These are phyloP conservation scores for Spongispora temasekensis DNA, from an alignment of 1,284 basidiomycete species.

Conservation along the genomic window DNA sequence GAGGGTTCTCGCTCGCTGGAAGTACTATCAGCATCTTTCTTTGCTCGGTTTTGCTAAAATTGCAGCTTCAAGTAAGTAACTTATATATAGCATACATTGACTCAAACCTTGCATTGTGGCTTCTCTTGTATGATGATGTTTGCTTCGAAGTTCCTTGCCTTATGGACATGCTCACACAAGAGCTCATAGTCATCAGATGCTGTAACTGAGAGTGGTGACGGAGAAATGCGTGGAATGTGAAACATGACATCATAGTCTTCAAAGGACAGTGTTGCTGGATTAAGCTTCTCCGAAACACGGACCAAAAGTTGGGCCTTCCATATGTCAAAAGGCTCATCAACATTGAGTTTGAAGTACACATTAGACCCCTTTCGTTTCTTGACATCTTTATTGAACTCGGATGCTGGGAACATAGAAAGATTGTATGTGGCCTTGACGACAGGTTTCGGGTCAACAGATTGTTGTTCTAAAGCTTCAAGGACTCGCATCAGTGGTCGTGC, in stretches of 20 bases:
- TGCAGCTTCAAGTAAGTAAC: not conserved
- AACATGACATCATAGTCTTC: not conserved
- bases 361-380: not conserved
- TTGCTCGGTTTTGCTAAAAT: not conserved
- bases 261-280: not conserved
- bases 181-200: not conserved
- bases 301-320: not conserved
- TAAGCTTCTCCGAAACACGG: not conserved
- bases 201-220: not conserved
- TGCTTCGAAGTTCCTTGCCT: not conserved
- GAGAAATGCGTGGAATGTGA: not conserved
- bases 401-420: not conserved
- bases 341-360: not conserved
- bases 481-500: not conserved
- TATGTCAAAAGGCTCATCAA: not conserved
- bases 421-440: not conserved
- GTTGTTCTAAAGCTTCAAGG: not conserved
- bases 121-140: not conserved
- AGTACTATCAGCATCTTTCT: not conserved
- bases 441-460: not conserved
- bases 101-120: no score
- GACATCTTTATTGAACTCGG: not conserved
- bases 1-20: not conserved
- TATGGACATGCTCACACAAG: not conserved
- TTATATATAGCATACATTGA: no score